These are phyloP conservation scores for Chytriomyces sp. DNA, from an alignment of 192 early-diverging fungal genomes.

Conservation along the genomic window DNA sequence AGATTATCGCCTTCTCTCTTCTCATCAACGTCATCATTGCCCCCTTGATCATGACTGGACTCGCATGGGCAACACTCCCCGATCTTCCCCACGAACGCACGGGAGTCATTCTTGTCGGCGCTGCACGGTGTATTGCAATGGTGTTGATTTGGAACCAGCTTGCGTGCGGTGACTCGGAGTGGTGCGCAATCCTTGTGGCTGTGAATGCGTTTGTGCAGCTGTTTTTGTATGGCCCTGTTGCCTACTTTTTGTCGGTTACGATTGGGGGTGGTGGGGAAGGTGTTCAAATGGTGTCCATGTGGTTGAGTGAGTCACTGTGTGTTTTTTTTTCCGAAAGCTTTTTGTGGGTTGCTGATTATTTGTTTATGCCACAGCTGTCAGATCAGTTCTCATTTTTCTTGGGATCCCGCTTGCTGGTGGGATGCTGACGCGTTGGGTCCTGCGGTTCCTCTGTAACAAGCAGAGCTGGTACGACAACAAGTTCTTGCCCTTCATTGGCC, in stretches of 20 bases:
- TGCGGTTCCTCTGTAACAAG: slow-evolving; percentile 34
- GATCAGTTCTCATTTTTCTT: slow-evolving; percentile 66
- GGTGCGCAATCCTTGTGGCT: slow-evolving; percentile 73
- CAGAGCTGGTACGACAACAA: slow-evolving; percentile 58
- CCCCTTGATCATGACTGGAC: slow-evolving; percentile 67
- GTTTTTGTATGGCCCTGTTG: slow-evolving; percentile 64
- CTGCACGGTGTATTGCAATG: slow-evolving; percentile 76
- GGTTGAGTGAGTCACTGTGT: slow-evolving; percentile 46
- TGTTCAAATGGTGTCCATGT: slow-evolving; percentile 51
- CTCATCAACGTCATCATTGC: slow-evolving; percentile 72
- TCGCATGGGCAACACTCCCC: slow-evolving; percentile 71
- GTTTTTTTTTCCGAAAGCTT: slow-evolving; percentile 18
- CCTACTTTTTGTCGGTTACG: slow-evolving; percentile 61
- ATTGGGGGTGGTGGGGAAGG: slow-evolving; percentile 39
- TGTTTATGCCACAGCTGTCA: slow-evolving; percentile 28
- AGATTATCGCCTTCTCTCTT: slow-evolving; percentile 55
- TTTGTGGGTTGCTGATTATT: slow-evolving; percentile 5
- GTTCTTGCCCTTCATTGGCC: slow-evolving; percentile 63
- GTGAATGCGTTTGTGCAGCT: slow-evolving; percentile 74
- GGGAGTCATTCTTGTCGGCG: slow-evolving; percentile 64
- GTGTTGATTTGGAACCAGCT: slow-evolving; percentile 79
- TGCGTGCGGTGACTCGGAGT: slow-evolving; percentile 67
- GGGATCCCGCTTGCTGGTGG: slow-evolving; percentile 69
- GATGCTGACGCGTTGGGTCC: slow-evolving; percentile 57
- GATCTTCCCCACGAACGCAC: slow-evolving; percentile 70